Conservation (phyloP, 192 early-diverging fungal genomes). For the Coemansia javaensis region DNA sequence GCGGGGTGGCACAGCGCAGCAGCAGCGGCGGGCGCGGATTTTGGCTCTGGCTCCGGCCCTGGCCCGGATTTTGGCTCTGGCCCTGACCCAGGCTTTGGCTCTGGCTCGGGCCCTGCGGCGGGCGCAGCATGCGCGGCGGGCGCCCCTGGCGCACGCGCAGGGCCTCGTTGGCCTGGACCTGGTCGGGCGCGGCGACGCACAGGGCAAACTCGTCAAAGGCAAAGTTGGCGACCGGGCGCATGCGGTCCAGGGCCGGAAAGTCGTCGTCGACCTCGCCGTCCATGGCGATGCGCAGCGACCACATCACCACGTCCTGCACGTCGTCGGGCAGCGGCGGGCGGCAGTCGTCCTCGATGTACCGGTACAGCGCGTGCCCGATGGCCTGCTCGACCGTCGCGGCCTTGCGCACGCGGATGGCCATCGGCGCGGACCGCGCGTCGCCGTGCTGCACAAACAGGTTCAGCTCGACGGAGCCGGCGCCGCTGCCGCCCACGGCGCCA, state of each 20-base stretch:
- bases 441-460: slow-evolving; percentile 62
- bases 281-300: slow-evolving; percentile 90
- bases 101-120: too few relatives aligned
- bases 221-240: slow-evolving; percentile 77
- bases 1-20: slow-evolving; percentile 7
- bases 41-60: too few relatives aligned
- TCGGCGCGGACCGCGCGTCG: slow-evolving; percentile 40
- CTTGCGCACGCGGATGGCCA: slow-evolving; percentile 67
- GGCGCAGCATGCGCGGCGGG: slow-evolving; percentile 32
- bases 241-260: slow-evolving; percentile 90
- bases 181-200: slow-evolving; percentile 68
- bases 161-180: slow-evolving; percentile 56
- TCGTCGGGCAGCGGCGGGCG: slow-evolving; percentile 60
- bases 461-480: slow-evolving; percentile 54
- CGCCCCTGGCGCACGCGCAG: slow-evolving; percentile 43
- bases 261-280: slow-evolving; percentile 96
- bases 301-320: slow-evolving; percentile 64
- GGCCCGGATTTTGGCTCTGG: too few relatives aligned
- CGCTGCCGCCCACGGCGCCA: slow-evolving; percentile 59
- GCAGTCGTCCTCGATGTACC: slow-evolving; percentile 72
- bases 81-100: too few relatives aligned
- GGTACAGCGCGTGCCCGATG: slow-evolving; percentile 87
- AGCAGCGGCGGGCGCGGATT: too few relatives aligned
- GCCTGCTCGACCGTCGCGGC: slow-evolving; percentile 87
- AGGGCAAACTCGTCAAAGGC: slow-evolving; percentile 90